A percentile compares a stretch with the other conserved stretches of the same genome.
Conservation (phyloP, 2,329 filamentous ascomycete species). For the Xylariales sp. region DNA sequence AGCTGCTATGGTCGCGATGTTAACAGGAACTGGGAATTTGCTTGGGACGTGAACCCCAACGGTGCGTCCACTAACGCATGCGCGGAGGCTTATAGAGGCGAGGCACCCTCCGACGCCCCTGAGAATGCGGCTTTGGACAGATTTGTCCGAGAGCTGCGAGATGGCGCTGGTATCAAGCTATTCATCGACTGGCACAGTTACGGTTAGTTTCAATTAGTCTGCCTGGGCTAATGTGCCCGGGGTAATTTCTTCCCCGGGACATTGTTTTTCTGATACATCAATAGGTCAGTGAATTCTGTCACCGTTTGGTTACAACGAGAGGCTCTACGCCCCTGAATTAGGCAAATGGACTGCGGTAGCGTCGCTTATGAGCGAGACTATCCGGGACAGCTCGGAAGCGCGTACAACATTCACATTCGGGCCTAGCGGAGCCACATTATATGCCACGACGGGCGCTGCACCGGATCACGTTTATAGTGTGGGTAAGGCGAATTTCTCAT, state of each 20-base stretch:
- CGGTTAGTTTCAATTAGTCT: too few relatives aligned
- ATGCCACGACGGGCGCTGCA: constrained; percentile 17
- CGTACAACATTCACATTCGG: constrained; percentile 32
- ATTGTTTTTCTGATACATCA: too few relatives aligned
- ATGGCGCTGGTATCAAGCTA: constrained; percentile 41
- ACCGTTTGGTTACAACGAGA: constrained; percentile 47
- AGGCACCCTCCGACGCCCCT: constrained; percentile 36
- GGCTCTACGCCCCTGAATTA: constrained; percentile 24
- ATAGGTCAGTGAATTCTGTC: constrained; percentile 45
- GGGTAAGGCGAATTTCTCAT: constrained; percentile 22
- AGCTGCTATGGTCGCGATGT: constrained; percentile 39
- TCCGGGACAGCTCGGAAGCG: constrained; percentile 36
- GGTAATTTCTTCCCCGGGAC: too few relatives aligned
- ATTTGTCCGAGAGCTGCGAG: constrained; percentile 38
- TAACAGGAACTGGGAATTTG: constrained; percentile 49
- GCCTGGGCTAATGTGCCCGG: too few relatives aligned
- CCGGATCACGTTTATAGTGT: constrained; percentile 25
- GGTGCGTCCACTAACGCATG: constrained; percentile 42
- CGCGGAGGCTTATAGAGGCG: constrained; percentile 38
- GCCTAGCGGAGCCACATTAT: constrained; percentile 32
- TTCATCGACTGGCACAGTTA: constrained; percentile 54
- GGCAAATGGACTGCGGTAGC: neutral
- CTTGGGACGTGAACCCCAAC: constrained; percentile 35
- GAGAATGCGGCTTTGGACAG: constrained; percentile 43
- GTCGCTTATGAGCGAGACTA: constrained; percentile 16